A percentile compares a stretch with the other conserved stretches of the same genome.
phyloP scores from a whole-genome alignment of 208 protist genomes.

The Tetramitus jugosus region DNA sequence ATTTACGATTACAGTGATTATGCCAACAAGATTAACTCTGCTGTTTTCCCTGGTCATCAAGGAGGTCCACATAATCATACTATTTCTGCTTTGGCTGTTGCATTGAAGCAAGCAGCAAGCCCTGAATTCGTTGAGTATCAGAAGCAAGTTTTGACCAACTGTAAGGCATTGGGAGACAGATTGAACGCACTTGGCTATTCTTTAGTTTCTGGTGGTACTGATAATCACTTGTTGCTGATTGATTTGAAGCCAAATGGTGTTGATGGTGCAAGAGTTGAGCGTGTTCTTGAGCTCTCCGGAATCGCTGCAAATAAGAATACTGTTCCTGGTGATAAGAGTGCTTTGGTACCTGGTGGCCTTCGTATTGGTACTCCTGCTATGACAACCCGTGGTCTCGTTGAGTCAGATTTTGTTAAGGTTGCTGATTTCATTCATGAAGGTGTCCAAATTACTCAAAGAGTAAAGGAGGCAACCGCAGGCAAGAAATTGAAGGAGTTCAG shows the following conservation, averaged over 20 bases:
- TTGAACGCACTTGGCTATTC: constrained; percentile 25
- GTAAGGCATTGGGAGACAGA: constrained; percentile 21
- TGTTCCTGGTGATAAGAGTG: constrained; percentile 51
- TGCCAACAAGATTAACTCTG: constrained; percentile 40
- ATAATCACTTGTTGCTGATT: constrained; percentile 47
- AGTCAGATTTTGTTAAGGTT: constrained; percentile 44
- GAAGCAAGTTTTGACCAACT: constrained; percentile 43
- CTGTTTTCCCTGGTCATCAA: constrained; percentile 50
- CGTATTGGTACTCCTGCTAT: constrained; percentile 53
- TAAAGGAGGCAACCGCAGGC: neutral
- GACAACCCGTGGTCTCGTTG: constrained; percentile 43
- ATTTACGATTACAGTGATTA: constrained; percentile 35
- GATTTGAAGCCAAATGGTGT: constrained; percentile 33
- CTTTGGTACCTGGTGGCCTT: constrained; percentile 52
- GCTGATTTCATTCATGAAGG: constrained; percentile 44
- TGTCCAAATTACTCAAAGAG: constrained; percentile 34
- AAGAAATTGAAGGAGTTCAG: constrained; percentile 44
- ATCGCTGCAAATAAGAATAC: constrained; percentile 65
- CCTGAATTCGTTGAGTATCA: constrained; percentile 43
- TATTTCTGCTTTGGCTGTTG: constrained; percentile 30
- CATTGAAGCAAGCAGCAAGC: constrained; percentile 32
- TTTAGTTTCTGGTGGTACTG: constrained; percentile 40
- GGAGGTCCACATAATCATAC: constrained; percentile 50
- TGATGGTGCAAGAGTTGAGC: constrained; percentile 29
- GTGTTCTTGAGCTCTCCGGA: constrained; percentile 42